Evolutionary conservation across 768 basidiomycete genomes (phyloP).

Genomic region (Tylopilus felleus): DNA sequence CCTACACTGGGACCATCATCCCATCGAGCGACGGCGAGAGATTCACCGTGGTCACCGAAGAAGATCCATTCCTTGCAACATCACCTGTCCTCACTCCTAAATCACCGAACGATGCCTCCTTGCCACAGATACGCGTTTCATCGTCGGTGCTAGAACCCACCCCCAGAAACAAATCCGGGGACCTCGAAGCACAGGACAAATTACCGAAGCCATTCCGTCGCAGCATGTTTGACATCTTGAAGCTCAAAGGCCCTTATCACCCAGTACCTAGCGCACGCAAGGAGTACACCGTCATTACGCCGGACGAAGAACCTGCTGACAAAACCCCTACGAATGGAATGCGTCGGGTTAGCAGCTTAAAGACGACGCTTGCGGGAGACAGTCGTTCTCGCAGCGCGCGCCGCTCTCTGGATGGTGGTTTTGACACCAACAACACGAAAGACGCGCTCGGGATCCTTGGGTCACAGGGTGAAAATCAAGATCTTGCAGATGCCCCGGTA

Average conservation of each 20-base stretch:
- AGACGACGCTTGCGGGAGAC: neutral
- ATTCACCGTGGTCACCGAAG: conserved; percentile 19
- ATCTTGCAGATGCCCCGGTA: neutral
- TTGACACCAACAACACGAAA: neutral
- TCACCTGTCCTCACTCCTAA: neutral
- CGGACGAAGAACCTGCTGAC: neutral
- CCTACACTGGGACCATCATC: conserved; percentile 14
- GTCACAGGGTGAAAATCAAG: neutral
- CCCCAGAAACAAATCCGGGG: neutral
- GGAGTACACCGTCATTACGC: neutral
- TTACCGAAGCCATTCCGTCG: conserved; percentile 18
- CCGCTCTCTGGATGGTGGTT: neutral
- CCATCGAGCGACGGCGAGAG: conserved; percentile 24
- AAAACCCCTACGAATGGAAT: neutral
- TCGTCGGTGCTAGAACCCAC: neutral
- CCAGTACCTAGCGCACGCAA: neutral
- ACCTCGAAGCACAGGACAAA: neutral
- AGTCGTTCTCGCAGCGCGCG: neutral
- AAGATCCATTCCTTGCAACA: conserved; percentile 23
- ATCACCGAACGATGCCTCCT: neutral
- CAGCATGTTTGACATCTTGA: conserved; percentile 24
- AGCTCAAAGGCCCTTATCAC: conserved; percentile 7
- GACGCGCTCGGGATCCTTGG: neutral
- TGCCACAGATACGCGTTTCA: conserved; percentile 6
- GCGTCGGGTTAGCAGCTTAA: conserved; percentile 1